Percentiles rank a stretch among this genome's conserved stretches.
Conservation (phyloP, 2,329 filamentous ascomycete genomes). For the Paracorniculantispora psalliotae region DNA sequence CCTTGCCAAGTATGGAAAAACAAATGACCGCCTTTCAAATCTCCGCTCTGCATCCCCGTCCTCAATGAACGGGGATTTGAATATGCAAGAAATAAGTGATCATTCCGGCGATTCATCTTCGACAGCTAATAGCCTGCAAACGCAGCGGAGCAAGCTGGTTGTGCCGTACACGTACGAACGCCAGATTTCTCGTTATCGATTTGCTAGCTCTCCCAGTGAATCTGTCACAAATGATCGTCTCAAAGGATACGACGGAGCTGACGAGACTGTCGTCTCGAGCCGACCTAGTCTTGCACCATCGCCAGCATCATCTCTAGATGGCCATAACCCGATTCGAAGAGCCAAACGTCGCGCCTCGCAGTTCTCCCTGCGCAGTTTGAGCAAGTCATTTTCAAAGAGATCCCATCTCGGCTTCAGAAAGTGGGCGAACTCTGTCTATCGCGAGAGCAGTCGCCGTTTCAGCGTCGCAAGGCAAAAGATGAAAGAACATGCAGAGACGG, state of each 20-base stretch:
- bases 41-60: conserved; percentile 24
- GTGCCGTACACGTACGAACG: neutral
- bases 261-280: conserved; percentile 1
- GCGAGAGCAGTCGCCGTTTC: conserved; percentile 22
- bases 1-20: conserved; percentile 25
- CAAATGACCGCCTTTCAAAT: conserved; percentile 26
- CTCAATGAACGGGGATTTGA: neutral
- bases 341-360: conserved; percentile 29
- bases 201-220: neutral
- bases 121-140: conserved; percentile 24
- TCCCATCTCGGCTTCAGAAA: conserved; percentile 25
- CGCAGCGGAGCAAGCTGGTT: conserved; percentile 17
- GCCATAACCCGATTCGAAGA: conserved; percentile 13
- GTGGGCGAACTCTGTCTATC: conserved; percentile 25
- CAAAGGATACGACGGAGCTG: conserved; percentile 6
- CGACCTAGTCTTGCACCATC: conserved; percentile 10
- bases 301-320: neutral
- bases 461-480: conserved; percentile 23
- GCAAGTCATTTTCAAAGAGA: conserved; percentile 23
- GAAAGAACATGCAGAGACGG: conserved; percentile 22
- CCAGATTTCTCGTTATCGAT: neutral
- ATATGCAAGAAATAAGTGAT: conserved; percentile 11
- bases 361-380: conserved; percentile 26
- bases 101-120: conserved; percentile 22
- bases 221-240: neutral